phyloP scores from a whole-genome alignment of 805 yeast genomes.

The Kluyveromyces aestuarii region DNA sequence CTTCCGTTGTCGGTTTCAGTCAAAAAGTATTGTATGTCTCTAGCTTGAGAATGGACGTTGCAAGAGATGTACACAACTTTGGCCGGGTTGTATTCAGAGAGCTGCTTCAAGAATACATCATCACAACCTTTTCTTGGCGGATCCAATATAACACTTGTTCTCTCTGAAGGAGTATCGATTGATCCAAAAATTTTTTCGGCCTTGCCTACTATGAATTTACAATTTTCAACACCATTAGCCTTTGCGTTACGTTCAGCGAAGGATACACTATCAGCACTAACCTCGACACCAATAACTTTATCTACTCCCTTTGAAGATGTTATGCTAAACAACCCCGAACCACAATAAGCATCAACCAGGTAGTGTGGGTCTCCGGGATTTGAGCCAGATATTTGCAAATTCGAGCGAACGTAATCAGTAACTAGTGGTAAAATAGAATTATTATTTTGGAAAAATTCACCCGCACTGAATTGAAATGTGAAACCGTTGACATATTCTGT shows the following conservation, averaged over 20 bases:
- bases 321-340: constrained; percentile 87
- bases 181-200: constrained; percentile 83
- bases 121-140: constrained; percentile 98
- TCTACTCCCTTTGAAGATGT: constrained; percentile 78
- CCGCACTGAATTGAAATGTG: constrained; percentile 82
- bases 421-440: constrained; percentile 82
- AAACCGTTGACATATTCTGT: constrained; percentile 67
- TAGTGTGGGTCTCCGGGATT: constrained; percentile 45
- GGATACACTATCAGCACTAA: constrained; percentile 80
- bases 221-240: constrained; percentile 64
- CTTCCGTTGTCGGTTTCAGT: constrained; percentile 53
- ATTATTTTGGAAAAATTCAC: constrained; percentile 94
- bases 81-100: constrained; percentile 74
- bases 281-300: constrained; percentile 86
- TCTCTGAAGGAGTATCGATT: constrained; percentile 62
- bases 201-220: constrained; percentile 80
- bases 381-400: constrained; percentile 41
- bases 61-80: constrained; percentile 92
- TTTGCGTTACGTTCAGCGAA: constrained; percentile 80
- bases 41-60: constrained; percentile 95
- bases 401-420: constrained; percentile 69
- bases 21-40: constrained; percentile 81
- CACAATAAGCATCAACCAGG: constrained; percentile 92
- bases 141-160: constrained; percentile 86
- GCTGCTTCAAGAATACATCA: constrained; percentile 73